A percentile compares a stretch with the other conserved stretches of the same genome.
phyloP scores from a whole-genome alignment of 768 basidiomycete species.

The Wakefieldia striispora region DNA sequence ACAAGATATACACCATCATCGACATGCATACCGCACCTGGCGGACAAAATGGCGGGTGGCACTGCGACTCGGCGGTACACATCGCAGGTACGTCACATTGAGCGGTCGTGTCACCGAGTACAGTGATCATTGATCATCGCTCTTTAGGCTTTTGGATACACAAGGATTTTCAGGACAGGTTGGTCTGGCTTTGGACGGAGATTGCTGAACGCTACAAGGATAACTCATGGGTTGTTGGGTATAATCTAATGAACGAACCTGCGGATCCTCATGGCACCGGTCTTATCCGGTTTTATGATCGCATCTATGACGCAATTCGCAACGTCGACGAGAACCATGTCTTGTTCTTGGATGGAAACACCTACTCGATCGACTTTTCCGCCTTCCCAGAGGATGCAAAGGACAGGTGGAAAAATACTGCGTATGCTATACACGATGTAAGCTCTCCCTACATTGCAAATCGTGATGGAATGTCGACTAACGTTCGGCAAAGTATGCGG shows the following conservation, averaged over 20 bases:
- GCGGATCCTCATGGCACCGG: conserved; percentile 67
- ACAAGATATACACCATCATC: conserved; percentile 76
- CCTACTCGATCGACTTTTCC: conserved; percentile 77
- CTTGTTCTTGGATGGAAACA: conserved; percentile 84
- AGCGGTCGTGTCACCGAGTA: too few species aligned
- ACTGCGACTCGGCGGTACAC: conserved; percentile 70
- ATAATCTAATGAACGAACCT: conserved; percentile 82
- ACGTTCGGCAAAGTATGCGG: conserved; percentile 21
- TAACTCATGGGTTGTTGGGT: conserved; percentile 83
- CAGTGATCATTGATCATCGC: too few species aligned
- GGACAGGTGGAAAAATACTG: conserved; percentile 65
- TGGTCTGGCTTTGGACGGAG: conserved; percentile 74
- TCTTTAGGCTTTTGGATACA: conserved; percentile 67
- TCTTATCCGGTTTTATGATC: conserved; percentile 65
- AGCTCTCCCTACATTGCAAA: too few species aligned
- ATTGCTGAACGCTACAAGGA: conserved; percentile 72
- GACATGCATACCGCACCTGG: conserved; percentile 79
- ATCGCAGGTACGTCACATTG: conserved; percentile 35
- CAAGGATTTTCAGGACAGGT: conserved; percentile 81
- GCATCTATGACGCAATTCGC: conserved; percentile 70
- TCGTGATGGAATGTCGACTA: too few species aligned
- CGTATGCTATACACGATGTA: conserved; percentile 72
- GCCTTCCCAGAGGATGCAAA: conserved; percentile 59
- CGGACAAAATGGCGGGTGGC: conserved; percentile 80
- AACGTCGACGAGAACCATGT: conserved; percentile 65